Conservation (phyloP, 495 filamentous ascomycete genomes). For the Lasiosphaeris hirsuta region DNA sequence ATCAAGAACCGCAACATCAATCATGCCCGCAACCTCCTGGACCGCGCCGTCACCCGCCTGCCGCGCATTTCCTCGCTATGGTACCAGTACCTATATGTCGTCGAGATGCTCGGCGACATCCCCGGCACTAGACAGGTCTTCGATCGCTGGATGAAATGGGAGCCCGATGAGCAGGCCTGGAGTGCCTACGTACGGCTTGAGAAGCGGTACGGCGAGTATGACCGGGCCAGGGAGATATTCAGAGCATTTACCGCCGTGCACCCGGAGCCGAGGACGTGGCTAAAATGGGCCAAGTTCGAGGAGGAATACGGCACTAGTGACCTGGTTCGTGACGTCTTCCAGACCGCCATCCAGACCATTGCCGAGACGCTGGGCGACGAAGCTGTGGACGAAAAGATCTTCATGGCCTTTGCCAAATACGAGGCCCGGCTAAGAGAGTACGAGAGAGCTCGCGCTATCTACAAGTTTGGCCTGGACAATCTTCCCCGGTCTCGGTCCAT, state of each 20-base stretch:
- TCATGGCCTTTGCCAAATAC: slow-evolving; percentile 87
- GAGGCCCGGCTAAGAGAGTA: slow-evolving; percentile 93
- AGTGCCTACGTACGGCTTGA: slow-evolving; percentile 93
- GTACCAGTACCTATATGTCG: slow-evolving; percentile 99
- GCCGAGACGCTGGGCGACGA: slow-evolving; percentile 91
- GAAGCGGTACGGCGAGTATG: slow-evolving; percentile 88
- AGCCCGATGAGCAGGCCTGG: slow-evolving; percentile 95
- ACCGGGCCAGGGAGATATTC: slow-evolving; percentile 80
- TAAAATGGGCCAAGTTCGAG: slow-evolving; percentile 97
- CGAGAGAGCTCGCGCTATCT: slow-evolving; percentile 92
- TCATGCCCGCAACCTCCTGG: slow-evolving; percentile 90
- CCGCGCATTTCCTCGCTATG: slow-evolving; percentile 92
- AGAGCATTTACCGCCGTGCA: slow-evolving; percentile 90
- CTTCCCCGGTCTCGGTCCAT: slow-evolving; percentile 84
- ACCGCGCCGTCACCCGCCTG: slow-evolving; percentile 89
- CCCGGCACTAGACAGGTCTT: slow-evolving; percentile 92
- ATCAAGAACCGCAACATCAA: slow-evolving; percentile 97
- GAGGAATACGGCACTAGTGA: slow-evolving; percentile 92
- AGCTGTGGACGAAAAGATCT: slow-evolving; percentile 94
- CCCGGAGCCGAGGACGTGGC: slow-evolving; percentile 94
- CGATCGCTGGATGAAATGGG: slow-evolving; percentile 98
- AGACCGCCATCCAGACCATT: slow-evolving; percentile 80
- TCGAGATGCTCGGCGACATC: slow-evolving; percentile 92
- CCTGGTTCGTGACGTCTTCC: slow-evolving; percentile 88
- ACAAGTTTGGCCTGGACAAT: slow-evolving; percentile 92